Evolutionary conservation across 2,329 filamentous ascomycete genomes (phyloP), one percentile per base, ranked within the genome.

Genomic region (Fusarium torreyae): DNA sequence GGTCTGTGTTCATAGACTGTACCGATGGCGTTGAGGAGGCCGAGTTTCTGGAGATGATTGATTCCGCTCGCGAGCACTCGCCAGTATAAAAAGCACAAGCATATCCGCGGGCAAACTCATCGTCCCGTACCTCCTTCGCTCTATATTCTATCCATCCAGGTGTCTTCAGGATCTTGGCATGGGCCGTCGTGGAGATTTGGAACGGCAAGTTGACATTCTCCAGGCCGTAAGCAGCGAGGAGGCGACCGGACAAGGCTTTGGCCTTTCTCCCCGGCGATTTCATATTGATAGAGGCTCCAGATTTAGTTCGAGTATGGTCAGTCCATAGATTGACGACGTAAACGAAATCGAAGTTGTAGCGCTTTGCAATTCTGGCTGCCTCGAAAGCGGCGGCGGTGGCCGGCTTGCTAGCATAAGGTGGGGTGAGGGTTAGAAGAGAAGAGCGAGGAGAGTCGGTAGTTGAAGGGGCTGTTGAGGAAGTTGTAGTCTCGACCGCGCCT

Each of bases 251-350:
- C 64, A 86, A 72, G 22, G 71, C 70, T 6, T 57, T 61, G 5
- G 61, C 60, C 11, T 63, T 55, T 28, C 60, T 66, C 18, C 51
- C 38, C 14, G 57, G 66, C 8, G 59, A 61, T 14, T 56, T 42
- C 11, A 64, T 52, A 39, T 50, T 58, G 33, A 53, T 20, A 8
- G 66, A 64, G 22, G 33, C 51, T 38, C 39, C 24, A 13, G 45
- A 59, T 17, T 48, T 59, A 36, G 56, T 31, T 31, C 52, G 61
- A 17, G 68, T 66, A 48, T 67, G 60, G 22, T 76, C 75, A 22
- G 87, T 86, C 87, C 87, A 88, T 15, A 89, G 77, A 66, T 86
- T 88, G 66, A 88, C 83, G 31, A 89, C 82, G 67, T 89, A 89
- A 14, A 89, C 81, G 24, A 89, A 79, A 67, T 88, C 85, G 53